Conservation (phyloP, 352 stramenopile genomes). For the Phytophthora quininea region DNA sequence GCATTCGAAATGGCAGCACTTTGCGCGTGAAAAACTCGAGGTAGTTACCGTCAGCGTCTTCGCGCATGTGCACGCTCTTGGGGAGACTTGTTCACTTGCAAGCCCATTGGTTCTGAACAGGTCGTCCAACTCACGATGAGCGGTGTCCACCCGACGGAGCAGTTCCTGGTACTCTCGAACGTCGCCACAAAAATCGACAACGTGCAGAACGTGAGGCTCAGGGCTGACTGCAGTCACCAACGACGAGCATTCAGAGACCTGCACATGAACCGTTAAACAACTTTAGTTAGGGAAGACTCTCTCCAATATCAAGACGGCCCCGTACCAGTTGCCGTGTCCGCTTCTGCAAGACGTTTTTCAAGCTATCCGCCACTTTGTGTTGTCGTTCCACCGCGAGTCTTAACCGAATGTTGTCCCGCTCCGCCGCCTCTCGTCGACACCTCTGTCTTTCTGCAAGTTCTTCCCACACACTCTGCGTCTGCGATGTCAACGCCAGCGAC, state of each 20-base stretch:
- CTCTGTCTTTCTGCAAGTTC: slow-evolving; percentile 23
- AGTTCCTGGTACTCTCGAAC: slow-evolving; percentile 25
- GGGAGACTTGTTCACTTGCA: slow-evolving; percentile 14
- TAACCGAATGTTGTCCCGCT: slow-evolving; percentile 34
- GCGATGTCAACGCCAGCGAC: background rate
- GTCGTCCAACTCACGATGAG: slow-evolving; percentile 28
- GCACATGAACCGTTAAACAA: too few species aligned
- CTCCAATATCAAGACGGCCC: too few species aligned
- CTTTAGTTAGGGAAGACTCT: too few species aligned
- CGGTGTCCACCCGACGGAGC: slow-evolving; percentile 21
- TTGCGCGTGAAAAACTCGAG: slow-evolving; percentile 33
- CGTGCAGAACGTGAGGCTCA: slow-evolving; percentile 10
- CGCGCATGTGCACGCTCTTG: slow-evolving; percentile 25
- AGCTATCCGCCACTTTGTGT: slow-evolving; percentile 38
- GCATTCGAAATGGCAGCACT: slow-evolving; percentile 26
- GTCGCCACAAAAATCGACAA: slow-evolving; percentile 21
- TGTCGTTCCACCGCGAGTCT: slow-evolving; percentile 45
- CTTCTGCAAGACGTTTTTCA: slow-evolving; percentile 41
- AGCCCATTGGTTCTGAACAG: slow-evolving; percentile 35
- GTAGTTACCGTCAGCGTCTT: slow-evolving; percentile 27
- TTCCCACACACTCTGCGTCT: slow-evolving; percentile 20
- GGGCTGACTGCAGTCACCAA: slow-evolving; percentile 8
- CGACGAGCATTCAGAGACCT: slow-evolving; percentile 22
- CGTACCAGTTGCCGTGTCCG: slow-evolving; percentile 14
- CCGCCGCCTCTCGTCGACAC: slow-evolving; percentile 14